Evolutionary conservation across 2,329 filamentous ascomycete species (phyloP).

Genomic region (Diaporthe citriasiana): DNA sequence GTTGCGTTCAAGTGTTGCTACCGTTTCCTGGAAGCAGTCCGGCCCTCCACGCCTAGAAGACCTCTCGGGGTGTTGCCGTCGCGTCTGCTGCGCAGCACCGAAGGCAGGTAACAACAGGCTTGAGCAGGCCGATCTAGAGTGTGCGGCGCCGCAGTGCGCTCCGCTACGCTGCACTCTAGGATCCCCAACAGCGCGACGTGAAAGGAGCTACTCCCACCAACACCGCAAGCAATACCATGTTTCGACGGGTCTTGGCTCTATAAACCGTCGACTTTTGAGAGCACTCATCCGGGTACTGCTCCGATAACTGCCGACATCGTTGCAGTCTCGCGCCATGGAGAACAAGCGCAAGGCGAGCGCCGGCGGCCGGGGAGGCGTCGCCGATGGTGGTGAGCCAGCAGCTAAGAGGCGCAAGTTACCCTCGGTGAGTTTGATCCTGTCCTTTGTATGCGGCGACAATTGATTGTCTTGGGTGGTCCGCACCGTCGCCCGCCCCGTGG

Average conservation of each 20-base stretch:
- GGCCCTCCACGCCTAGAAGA: background rate
- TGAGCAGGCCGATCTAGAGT: background rate
- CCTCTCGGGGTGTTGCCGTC: background rate
- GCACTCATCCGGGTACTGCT: constrained; percentile 1
- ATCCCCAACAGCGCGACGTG: constrained; percentile 18
- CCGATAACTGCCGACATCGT: constrained; percentile 31
- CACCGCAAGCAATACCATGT: constrained; percentile 23
- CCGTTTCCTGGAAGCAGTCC: too few relatives aligned
- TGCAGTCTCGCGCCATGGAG: constrained; percentile 60
- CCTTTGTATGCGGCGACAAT: constrained; percentile 40
- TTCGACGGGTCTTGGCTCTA: constrained; percentile 12
- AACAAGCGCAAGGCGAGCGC: constrained; percentile 68
- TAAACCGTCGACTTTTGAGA: constrained; percentile 15
- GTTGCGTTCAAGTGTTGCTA: constrained; percentile 4
- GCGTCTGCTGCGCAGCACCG: background rate
- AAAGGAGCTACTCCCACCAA: constrained; percentile 15
- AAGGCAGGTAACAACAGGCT: background rate
- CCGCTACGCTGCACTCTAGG: background rate
- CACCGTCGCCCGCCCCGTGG: constrained; percentile 36
- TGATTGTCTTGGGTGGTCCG: constrained; percentile 28
- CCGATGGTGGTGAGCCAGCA: constrained; percentile 66
- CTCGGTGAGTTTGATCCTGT: constrained; percentile 57
- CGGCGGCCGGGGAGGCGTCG: constrained; percentile 56
- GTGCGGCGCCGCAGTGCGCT: constrained; percentile 6
- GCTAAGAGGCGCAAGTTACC: constrained; percentile 68